These are phyloP conservation scores for Trebouxia gelatinosa DNA, from an alignment of 163 green algal species.

Conservation along the genomic window DNA sequence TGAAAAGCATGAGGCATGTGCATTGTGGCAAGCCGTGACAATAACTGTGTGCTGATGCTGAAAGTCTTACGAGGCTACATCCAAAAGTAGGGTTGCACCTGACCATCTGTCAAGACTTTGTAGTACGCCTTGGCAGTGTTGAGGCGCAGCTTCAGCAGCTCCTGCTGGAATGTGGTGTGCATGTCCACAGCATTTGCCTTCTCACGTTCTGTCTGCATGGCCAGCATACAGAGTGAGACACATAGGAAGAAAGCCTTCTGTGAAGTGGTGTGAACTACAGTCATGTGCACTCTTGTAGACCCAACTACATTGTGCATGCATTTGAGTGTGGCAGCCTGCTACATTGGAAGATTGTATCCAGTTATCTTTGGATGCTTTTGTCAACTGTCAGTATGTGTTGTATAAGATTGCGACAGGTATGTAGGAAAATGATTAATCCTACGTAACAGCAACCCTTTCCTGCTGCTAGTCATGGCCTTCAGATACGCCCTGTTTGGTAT, in stretches of 20 bases:
- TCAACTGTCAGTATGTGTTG: no score
- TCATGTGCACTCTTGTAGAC: background rate
- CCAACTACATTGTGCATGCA: background rate
- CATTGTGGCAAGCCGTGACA: background rate
- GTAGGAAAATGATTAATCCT: no score
- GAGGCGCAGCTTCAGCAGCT: conserved; percentile 68
- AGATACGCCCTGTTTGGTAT: no score
- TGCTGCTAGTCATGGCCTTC: no score
- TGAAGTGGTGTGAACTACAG: no score
- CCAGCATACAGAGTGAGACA: no score
- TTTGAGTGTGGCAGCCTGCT: no score
- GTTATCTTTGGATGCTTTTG: no score
- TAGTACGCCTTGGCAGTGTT: conserved; percentile 63
- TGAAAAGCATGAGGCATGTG: background rate
- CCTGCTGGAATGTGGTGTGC: conserved; percentile 74
- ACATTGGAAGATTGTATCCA: no score
- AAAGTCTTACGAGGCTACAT: background rate
- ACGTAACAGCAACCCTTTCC: no score
- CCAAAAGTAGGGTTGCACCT: background rate
- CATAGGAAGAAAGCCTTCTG: no score
- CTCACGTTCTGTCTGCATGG: conserved; percentile 47
- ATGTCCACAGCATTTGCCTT: conserved; percentile 57
- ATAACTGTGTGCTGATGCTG: background rate
- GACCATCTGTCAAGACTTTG: conserved; percentile 63
- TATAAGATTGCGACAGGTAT: no score